Evolutionary conservation across 1,284 basidiomycete genomes (phyloP).

Genomic region (Farysia itapuensis): DNA sequence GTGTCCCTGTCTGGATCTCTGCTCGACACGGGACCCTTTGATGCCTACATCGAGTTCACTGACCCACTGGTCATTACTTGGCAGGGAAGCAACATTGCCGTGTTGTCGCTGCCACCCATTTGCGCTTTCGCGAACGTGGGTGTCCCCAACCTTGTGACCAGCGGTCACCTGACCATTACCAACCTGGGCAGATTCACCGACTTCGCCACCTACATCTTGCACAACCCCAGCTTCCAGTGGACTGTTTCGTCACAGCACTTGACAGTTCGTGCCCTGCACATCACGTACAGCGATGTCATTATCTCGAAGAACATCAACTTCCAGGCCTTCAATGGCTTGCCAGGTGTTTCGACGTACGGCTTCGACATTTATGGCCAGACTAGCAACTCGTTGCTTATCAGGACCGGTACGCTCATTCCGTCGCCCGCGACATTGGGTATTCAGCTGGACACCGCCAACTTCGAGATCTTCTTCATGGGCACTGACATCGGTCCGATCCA

Average conservation of each 20-base stretch:
- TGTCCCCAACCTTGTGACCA: constrained; percentile 69
- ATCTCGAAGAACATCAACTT: constrained; percentile 70
- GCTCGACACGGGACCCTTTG: constrained; percentile 62
- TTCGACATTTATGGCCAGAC: constrained; percentile 67
- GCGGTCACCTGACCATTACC: constrained; percentile 55
- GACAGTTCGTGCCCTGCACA: constrained; percentile 70
- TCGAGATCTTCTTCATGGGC: constrained; percentile 64
- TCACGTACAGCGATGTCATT: constrained; percentile 70
- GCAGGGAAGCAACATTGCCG: constrained; percentile 71
- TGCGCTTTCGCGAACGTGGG: constrained; percentile 72
- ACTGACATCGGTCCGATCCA: constrained; percentile 62
- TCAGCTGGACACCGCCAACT: constrained; percentile 71
- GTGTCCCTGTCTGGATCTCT: constrained; percentile 61
- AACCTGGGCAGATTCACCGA: constrained; percentile 65
- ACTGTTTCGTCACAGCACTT: constrained; percentile 70
- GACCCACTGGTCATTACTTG: constrained; percentile 66
- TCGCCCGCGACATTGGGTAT: constrained; percentile 73
- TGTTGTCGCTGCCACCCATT: constrained; percentile 70
- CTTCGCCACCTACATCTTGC: constrained; percentile 71
- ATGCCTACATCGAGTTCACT: constrained; percentile 62
- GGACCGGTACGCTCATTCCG: constrained; percentile 70
- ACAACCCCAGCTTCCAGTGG: constrained; percentile 72
- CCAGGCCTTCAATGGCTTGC: constrained; percentile 72
- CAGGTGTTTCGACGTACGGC: constrained; percentile 68
- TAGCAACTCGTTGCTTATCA: constrained; percentile 71